Evolutionary conservation across 1,284 basidiomycete species (phyloP), one percentile per base, ranked within the genome.

Genomic region (Cryptococcus hybrid): DNA sequence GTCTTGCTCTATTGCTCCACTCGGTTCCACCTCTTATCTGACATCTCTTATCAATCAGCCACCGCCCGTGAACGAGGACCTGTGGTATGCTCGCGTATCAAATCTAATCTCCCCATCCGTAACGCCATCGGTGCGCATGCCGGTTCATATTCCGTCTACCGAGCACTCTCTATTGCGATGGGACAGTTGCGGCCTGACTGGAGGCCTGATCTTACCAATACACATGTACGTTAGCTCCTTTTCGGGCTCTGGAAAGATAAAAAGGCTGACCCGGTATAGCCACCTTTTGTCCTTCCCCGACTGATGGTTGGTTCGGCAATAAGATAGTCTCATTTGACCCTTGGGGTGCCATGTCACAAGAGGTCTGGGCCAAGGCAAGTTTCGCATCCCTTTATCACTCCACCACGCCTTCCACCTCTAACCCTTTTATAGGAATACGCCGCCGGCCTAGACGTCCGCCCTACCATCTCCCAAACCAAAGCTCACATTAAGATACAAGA

Each of bases 251-350:
- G 24, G 24, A 24, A 24, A 24, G 24, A 24, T 24, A 24, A 24
- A 24, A 24, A 24, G 34, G 34, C 42, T 35, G 48, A 51, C 37
- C 11, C 56, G n/a, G 8, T 13, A n/a, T 54, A 74, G 75, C 94
- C 95, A 0, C 90, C 92, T 0, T 86, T 96, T 38, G 80, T 84
- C 8, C 87, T 97, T 61, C 88, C 87, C 88, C 87, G 12, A 87
- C 91, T 65, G 85, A 88, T 0, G 78, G 86, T 2, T 98, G 94
- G 93, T 86, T 81, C 57, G 87, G 90, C 64, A 82, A 74, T 54
- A 93, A 92, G 83, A 96, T 98, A 71, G 92, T 96, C 37, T 88
- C 88, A 1, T 88, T 98, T 74, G 95, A 98, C 74, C 94, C 94
- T 0, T 97, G 87, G 85, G 94, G 94, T 2, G 94, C 97, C 71